These are phyloP conservation scores for Fonsecaea monophora DNA, from an alignment of 2,329 filamentous ascomycete genomes.

Conservation along the genomic window DNA sequence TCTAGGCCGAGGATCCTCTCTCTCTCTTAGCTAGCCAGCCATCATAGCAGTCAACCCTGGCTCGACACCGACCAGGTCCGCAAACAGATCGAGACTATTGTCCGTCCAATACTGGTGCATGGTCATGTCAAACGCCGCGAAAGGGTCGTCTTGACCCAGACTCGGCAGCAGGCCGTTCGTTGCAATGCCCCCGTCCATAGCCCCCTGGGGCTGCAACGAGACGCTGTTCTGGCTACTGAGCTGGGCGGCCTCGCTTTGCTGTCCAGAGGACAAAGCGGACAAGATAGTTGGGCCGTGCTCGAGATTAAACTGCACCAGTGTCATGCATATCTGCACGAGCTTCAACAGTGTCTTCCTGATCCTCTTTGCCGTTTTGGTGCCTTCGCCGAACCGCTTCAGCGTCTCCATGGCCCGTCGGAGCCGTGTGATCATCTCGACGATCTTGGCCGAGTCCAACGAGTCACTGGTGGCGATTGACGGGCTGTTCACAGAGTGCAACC, in stretches of 20 bases:
- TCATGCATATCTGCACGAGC: slow-evolving; percentile 35
- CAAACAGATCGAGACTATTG: slow-evolving; percentile 34
- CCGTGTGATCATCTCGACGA: slow-evolving; percentile 30
- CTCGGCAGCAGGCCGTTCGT: slow-evolving; percentile 54
- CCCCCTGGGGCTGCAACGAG: slow-evolving; percentile 4
- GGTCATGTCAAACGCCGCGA: slow-evolving; percentile 27
- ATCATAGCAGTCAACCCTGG: slow-evolving; percentile 32
- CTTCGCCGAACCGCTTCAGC: slow-evolving; percentile 31
- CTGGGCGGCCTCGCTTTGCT: slow-evolving; percentile 20
- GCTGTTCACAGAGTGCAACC: slow-evolving; percentile 14
- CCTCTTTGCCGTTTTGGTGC: slow-evolving; percentile 30
- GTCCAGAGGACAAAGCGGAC: slow-evolving; percentile 24
- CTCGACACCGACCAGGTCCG: slow-evolving; percentile 31
- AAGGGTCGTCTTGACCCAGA: slow-evolving; percentile 52
- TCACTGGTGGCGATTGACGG: slow-evolving; percentile 17
- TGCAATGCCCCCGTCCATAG: slow-evolving; percentile 5
- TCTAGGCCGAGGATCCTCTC: not conserved
- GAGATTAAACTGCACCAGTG: slow-evolving; percentile 29
- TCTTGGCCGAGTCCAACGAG: slow-evolving; percentile 21
- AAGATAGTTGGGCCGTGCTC: slow-evolving; percentile 29
- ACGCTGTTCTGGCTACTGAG: slow-evolving; percentile 13
- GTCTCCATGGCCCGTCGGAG: slow-evolving; percentile 30
- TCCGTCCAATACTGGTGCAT: slow-evolving; percentile 36
- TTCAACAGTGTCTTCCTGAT: slow-evolving; percentile 33
- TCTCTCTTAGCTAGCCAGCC: slow-evolving; percentile 18